These are phyloP conservation scores for Metschnikowia peoriensis DNA, from an alignment of 805 yeast species.

Conservation along the genomic window DNA sequence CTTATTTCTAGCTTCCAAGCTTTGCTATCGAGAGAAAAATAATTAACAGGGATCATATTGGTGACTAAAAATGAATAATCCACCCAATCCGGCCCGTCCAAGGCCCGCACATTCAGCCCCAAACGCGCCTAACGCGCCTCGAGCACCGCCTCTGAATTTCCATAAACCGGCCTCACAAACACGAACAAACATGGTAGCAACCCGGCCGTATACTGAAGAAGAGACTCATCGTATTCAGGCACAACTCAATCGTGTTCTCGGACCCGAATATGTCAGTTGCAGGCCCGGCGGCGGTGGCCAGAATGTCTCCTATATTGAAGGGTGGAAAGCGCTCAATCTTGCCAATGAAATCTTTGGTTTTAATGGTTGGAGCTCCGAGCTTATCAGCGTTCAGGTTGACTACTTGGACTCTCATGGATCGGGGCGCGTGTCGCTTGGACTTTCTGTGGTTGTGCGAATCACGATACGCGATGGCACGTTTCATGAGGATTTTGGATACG, in stretches of 20 bases:
- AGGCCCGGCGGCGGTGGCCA: conserved; percentile 74
- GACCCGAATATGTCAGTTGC: conserved; percentile 75
- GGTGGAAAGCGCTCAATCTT: conserved; percentile 77
- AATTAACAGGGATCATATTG: too few relatives aligned
- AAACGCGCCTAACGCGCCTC: background rate
- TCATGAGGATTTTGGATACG: conserved; percentile 77
- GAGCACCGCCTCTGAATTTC: conserved; percentile 3
- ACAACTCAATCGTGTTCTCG: conserved; percentile 44
- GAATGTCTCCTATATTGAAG: conserved; percentile 72
- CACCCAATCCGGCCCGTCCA: background rate
- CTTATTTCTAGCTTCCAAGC: too few relatives aligned
- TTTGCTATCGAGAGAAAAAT: too few relatives aligned
- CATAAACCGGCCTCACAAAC: conserved; percentile 3
- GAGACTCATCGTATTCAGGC: conserved; percentile 36
- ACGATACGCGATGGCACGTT: conserved; percentile 78
- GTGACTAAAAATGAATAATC: background rate
- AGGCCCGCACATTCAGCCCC: background rate
- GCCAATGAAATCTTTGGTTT: conserved; percentile 84
- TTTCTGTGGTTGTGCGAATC: conserved; percentile 69
- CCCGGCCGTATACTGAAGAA: conserved; percentile 30
- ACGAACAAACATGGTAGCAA: conserved; percentile 6
- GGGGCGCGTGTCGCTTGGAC: conserved; percentile 57
- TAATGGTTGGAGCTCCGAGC: conserved; percentile 79
- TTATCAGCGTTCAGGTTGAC: conserved; percentile 63
- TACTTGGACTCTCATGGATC: conserved; percentile 60